phyloP scores from a whole-genome alignment of 345 rosid genomes.

The Microcos paniculata region DNA sequence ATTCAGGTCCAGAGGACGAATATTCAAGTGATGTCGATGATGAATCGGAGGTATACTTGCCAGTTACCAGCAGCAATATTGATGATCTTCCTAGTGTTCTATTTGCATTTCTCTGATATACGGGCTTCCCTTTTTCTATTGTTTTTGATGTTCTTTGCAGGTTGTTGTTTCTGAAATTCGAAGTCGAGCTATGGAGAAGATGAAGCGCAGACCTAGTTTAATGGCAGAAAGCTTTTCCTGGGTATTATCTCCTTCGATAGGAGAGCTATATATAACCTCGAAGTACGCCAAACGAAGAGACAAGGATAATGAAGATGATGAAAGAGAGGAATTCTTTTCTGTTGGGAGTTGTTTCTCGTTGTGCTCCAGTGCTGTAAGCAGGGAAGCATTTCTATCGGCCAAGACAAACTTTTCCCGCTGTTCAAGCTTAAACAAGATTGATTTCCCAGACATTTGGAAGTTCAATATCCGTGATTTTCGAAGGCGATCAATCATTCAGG shows the following conservation, averaged over 20 bases:
- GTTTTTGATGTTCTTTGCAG: conserved; percentile 28
- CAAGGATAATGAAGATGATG: conserved; percentile 28
- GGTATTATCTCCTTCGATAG: conserved; percentile 39
- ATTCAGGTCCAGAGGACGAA: conserved; percentile 39
- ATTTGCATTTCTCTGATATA: not conserved
- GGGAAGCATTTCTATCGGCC: conserved; percentile 55
- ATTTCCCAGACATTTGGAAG: conserved; percentile 23
- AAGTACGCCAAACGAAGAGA: conserved; percentile 14
- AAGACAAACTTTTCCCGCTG: conserved; percentile 54
- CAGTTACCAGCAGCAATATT: not conserved
- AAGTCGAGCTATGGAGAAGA: conserved; percentile 71
- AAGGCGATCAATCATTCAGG: conserved; percentile 56
- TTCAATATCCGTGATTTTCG: conserved; percentile 42
- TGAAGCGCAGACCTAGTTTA: conserved; percentile 48
- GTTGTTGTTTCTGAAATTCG: conserved; percentile 66
- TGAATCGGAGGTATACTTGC: conserved; percentile 47
- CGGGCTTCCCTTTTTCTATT: not conserved
- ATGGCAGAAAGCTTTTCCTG: conserved; percentile 43
- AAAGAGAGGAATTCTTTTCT: conserved; percentile 54
- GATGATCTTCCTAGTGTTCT: not conserved
- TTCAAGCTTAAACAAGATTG: conserved; percentile 51
- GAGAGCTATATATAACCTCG: conserved; percentile 22
- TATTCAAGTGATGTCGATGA: conserved; percentile 35
- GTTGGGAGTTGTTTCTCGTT: conserved; percentile 65
- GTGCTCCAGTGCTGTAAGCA: conserved; percentile 50